A percentile compares a stretch with the other conserved stretches of the same genome.
These are phyloP conservation scores for Macrolepiota albuminosa DNA, from an alignment of 768 basidiomycete genomes.

Conservation along the genomic window DNA sequence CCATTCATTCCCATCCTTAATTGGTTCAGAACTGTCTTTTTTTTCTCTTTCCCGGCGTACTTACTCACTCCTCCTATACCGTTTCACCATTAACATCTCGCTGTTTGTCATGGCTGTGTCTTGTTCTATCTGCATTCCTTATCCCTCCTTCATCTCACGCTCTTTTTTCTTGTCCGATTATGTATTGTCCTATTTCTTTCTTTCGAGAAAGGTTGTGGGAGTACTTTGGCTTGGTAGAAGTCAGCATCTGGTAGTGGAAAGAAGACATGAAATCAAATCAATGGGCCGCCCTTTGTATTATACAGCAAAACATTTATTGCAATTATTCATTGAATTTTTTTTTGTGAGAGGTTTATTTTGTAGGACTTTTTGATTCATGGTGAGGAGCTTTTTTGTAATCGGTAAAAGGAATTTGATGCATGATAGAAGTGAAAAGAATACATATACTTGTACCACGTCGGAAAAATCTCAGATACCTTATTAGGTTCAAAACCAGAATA, in stretches of 20 bases:
- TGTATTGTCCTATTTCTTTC: conserved; percentile 2
- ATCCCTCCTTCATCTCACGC: conserved; percentile 2
- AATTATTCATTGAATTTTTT: not conserved
- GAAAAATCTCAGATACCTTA: too few relatives aligned
- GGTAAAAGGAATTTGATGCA: too few relatives aligned
- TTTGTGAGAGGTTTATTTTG: too few relatives aligned
- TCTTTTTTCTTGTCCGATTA: conserved; percentile 7
- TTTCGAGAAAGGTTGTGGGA: conserved; percentile 8
- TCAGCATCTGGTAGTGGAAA: conserved; percentile 12
- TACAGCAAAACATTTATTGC: not conserved
- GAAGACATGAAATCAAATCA: conserved; percentile 13
- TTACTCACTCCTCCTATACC: conserved; percentile 15
- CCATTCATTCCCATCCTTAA: conserved; percentile 14
- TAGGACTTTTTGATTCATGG: not conserved
- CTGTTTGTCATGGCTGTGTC: conserved; percentile 11
- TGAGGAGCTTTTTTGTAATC: not conserved
- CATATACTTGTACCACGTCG: too few relatives aligned
- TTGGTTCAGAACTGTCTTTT: conserved; percentile 11
- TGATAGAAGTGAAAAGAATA: too few relatives aligned
- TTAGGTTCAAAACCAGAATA: too few relatives aligned
- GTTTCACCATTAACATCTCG: conserved; percentile 10
- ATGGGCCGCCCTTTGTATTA: conserved; percentile 14
- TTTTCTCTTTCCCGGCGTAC: conserved; percentile 8
- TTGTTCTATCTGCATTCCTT: conserved; percentile 8
- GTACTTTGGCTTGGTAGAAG: conserved; percentile 9